Evolutionary conservation across 257 asterid genomes (phyloP), one percentile per base, ranked within the genome.

Genomic region (Osmanthus fragrans): DNA sequence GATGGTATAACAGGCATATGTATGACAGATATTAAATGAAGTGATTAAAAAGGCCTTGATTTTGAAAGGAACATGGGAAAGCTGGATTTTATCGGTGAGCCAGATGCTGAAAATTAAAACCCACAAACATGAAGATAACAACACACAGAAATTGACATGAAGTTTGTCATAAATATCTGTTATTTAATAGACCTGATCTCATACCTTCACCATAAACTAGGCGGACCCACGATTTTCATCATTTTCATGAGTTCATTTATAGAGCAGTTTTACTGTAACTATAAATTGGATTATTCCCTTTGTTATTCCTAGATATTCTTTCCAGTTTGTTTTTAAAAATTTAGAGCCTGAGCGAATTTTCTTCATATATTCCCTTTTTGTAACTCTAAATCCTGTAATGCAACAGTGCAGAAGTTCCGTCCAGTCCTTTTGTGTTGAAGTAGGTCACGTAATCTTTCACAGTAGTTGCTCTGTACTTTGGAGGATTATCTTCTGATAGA

Each of bases 401-500:
- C 42, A 78, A 63, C 74, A 89, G 70, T 21, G 91, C 84, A 58
- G 91, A 84, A 69, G 80, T 80, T 63, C 93, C 91, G 73, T 84
- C 87, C 47, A 84, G 82, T 25, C 93, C 90, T 80, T 80, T 87
- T 0, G 80, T 47, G 80, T 84, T 79, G 85, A 10, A 84, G 68
- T 56, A 73, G 2, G 73, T 37, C 25, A 84, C 79, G 32, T 82
- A 90, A 47, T 90, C 92, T 63, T 74, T 70, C 18, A 79, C 70
- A 0, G 86, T 84, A 1, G 86, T 85, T 45, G 82, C 83, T 70
- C 85, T 81, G 51, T 84, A 89, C 33, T 79, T 80, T 2, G 84
- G 86, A 29, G 90, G 92, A 80, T 84, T 80, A 18, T 88, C 89
- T 21, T 84, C 86, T 1, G 92, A 85, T n/a, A 88, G 7, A 27